phyloP scores from a whole-genome alignment of 306 rosid genomes.

The Vigna radiata region DNA sequence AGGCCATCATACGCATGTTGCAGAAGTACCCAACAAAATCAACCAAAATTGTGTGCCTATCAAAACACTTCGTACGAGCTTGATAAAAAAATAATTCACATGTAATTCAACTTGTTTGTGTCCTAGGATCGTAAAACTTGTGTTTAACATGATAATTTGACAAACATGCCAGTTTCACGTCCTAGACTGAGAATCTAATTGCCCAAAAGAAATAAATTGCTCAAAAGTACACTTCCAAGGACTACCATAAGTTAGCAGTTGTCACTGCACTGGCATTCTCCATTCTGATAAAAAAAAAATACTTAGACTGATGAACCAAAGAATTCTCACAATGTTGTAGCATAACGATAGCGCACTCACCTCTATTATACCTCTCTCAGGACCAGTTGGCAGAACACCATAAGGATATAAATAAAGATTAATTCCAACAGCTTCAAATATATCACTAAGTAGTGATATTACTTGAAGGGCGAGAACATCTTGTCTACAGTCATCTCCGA shows the following conservation, averaged over 20 bases:
- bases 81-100: neutral
- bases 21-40: neutral
- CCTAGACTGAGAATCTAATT: slow-evolving; percentile 19
- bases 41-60: neutral
- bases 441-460: slow-evolving; percentile 91
- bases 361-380: slow-evolving; percentile 96
- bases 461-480: slow-evolving; percentile 99
- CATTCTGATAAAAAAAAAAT: slow-evolving; percentile 24
- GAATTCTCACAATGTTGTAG: slow-evolving; percentile 32
- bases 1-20: neutral
- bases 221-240: slow-evolving; percentile 26
- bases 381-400: slow-evolving; percentile 98
- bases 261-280: slow-evolving; percentile 23
- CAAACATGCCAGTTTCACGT: neutral
- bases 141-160: slow-evolving; percentile 14
- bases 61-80: neutral
- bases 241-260: slow-evolving; percentile 18
- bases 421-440: slow-evolving; percentile 90
- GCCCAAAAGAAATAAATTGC: slow-evolving; percentile 4
- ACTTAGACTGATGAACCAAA: slow-evolving; percentile 1
- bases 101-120: slow-evolving; percentile 7
- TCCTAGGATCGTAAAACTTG: neutral
- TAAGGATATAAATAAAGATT: slow-evolving; percentile 92
- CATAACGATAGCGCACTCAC: slow-evolving; percentile 55
- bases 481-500: slow-evolving; percentile 99